Conservation (phyloP, 106 monocot species). For the Acorus gramineus region DNA sequence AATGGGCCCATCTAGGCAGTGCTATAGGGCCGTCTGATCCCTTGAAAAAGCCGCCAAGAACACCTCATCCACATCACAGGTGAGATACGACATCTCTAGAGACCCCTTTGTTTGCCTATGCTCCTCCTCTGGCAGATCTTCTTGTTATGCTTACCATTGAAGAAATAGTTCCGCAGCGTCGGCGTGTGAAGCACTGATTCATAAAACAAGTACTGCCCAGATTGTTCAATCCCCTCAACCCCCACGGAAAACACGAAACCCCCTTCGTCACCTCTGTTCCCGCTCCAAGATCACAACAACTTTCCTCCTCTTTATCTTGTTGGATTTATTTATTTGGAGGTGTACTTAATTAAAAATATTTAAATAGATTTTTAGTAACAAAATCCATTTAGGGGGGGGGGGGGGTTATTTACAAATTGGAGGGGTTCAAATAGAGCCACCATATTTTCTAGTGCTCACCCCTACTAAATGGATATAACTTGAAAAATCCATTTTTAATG, state of each 20-base stretch:
- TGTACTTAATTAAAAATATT: no score
- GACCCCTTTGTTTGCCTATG: constrained; percentile 11
- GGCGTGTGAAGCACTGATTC: constrained; percentile 52
- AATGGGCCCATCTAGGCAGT: constrained; percentile 12
- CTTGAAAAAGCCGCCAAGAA: constrained; percentile 42
- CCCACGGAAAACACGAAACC: constrained; percentile 10
- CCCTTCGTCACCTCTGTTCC: not conserved
- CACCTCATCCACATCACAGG: constrained; percentile 32
- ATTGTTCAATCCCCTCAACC: constrained; percentile 57
- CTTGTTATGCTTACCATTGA: constrained; percentile 19
- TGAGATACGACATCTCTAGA: constrained; percentile 26
- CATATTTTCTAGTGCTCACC: no score
- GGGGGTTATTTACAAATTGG: no score
- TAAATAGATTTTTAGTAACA: no score
- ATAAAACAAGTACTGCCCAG: constrained; percentile 64
- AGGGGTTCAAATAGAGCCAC: no score
- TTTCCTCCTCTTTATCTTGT: constrained; percentile 3
- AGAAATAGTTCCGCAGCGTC: constrained; percentile 39
- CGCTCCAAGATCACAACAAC: not conserved
- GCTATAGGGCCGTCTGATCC: constrained; percentile 36
- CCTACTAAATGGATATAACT: no score
- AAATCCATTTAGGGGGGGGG: no score
- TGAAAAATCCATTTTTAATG: no score
- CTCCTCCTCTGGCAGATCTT: constrained; percentile 26
- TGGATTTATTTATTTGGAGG: not conserved